Percentiles rank a stretch among this genome's conserved stretches.
Evolutionary conservation across 225 moss, liverwort and hornwort species (phyloP).

Genomic region (Ulota crispa): DNA sequence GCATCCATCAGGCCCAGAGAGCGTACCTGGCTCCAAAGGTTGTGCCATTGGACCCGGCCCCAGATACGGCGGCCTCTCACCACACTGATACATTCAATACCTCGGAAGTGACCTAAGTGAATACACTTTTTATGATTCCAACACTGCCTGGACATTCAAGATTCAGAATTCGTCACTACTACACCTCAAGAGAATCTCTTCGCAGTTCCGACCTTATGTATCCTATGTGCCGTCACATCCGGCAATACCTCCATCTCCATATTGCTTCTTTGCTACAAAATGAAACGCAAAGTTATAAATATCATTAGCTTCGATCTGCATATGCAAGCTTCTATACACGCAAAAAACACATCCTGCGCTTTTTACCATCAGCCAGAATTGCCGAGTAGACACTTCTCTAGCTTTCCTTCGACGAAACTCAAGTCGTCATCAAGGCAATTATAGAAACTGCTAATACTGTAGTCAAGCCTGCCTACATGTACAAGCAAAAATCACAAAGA

Average conservation of each 20-base stretch:
- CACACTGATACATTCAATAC: conserved; percentile 39
- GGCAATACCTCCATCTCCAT: conserved; percentile 56
- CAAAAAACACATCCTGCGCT: conserved; percentile 6
- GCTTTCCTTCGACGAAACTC: neutral
- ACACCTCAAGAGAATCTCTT: conserved; percentile 22
- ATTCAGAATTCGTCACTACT: conserved; percentile 23
- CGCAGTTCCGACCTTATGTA: conserved; percentile 24
- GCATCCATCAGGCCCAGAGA: neutral
- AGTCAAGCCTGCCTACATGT: neutral
- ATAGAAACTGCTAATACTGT: neutral
- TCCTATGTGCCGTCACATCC: conserved; percentile 11
- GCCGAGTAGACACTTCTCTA: neutral
- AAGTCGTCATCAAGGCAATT: neutral
- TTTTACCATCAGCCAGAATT: conserved; percentile 3
- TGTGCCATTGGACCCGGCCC: conserved; percentile 42
- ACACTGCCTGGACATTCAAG: neutral
- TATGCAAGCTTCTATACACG: neutral
- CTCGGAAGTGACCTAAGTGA: neutral
- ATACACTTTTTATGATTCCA: conserved; percentile 14
- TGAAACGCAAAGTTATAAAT: neutral
- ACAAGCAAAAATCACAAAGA: too few relatives aligned
- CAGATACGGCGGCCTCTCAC: conserved; percentile 32
- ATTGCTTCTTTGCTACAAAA: conserved; percentile 27
- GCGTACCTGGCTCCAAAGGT: conserved; percentile 49
- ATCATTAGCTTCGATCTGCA: conserved; percentile 14